Base-by-base conservation (phyloP, 257 asterid species). In the Paulownia fortunei region DNA sequence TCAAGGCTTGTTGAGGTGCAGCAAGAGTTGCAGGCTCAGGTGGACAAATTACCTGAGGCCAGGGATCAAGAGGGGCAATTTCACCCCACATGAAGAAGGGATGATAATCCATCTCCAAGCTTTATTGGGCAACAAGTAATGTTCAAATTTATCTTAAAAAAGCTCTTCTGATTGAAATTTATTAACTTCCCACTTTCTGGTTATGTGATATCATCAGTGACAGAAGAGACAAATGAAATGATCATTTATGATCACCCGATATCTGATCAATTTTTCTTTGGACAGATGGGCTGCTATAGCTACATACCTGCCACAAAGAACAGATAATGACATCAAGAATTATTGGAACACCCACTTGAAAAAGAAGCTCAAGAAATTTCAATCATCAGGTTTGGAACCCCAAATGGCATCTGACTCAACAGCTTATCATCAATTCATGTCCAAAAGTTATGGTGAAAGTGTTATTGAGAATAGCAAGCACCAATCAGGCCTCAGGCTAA, bases 211-310 rank as follows among this genome's bases (percentile, higher is more conserved):
- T 30, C 36, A 30, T 30, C 36, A 30, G 2, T 30, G 36, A 30
- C 4, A 30, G 4, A 30, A 30, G 36, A 30, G 36, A 30, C 36
- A n/a, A 39, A 32, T 32, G 34, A 10, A 44, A 4, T 47, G 7
- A 30, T 55, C 16, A 15, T 44, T 54, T 51, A 21, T 39, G 5
- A 15, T 71, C 3, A 23, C 2, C 11, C 8, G 30, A 8, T 0
- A 5, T 82, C 55, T 34, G 19, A 26, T 49, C 47, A 3, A 18
- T 55, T 49, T 36, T 10, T 44, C 42, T 26, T 32, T 62, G 39
- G 63, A 69, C 79, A 94, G 99, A 81, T 95, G 99, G 99, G 99
- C 99, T 34, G 97, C 98, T 13, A 95, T 95, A 79, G 99, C 99
- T 30, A 93, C 99, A 8, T 93, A 93, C 76, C 83, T 95, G 6